A percentile compares a stretch with the other conserved stretches of the same genome.
Conservation (phyloP, 495 filamentous ascomycete species). For the Terfezia boudieri region DNA sequence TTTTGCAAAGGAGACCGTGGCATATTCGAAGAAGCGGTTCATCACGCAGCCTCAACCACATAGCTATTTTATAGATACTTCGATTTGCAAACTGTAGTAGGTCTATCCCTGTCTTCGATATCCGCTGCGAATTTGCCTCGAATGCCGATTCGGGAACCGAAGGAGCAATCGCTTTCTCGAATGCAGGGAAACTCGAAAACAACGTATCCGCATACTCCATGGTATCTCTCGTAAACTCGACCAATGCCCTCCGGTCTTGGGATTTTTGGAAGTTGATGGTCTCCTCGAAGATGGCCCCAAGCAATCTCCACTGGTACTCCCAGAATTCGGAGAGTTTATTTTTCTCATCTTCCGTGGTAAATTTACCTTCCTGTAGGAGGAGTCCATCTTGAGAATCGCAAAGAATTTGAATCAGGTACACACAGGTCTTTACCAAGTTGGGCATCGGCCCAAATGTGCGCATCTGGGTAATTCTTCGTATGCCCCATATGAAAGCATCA, state of each 20-base stretch:
- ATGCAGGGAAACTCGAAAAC: conserved; percentile 32
- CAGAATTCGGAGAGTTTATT: conserved; percentile 34
- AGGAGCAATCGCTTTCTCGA: conserved; percentile 15
- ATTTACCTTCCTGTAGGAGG: conserved; percentile 34
- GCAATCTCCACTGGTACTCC: conserved; percentile 53
- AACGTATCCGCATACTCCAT: conserved; percentile 80
- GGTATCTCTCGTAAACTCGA: conserved; percentile 76
- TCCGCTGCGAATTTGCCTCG: conserved; percentile 3
- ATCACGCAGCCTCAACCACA: conserved; percentile 16
- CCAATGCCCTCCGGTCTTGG: conserved; percentile 50
- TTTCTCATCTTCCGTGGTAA: conserved; percentile 10
- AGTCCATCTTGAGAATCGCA: conserved; percentile 65
- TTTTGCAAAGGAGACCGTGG: conserved; percentile 17
- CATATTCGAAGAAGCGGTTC: conserved; percentile 15
- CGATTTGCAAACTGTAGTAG: conserved; percentile 16
- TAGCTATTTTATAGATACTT: conserved; percentile 9
- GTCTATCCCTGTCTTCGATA: conserved; percentile 9
- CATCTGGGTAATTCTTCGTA: conserved; percentile 20
- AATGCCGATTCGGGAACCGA: conserved; percentile 11
- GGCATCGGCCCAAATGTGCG: conserved; percentile 43
- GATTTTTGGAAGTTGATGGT: conserved; percentile 59
- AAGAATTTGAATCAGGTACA: conserved; percentile 56
- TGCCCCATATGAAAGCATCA: conserved; percentile 8
- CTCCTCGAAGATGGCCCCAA: conserved; percentile 59
- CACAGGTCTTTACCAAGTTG: conserved; percentile 46